A percentile compares a stretch with the other conserved stretches of the same genome.
phyloP scores from a whole-genome alignment of 2,329 filamentous ascomycete species.

The Aspergillus pseudonomiae region DNA sequence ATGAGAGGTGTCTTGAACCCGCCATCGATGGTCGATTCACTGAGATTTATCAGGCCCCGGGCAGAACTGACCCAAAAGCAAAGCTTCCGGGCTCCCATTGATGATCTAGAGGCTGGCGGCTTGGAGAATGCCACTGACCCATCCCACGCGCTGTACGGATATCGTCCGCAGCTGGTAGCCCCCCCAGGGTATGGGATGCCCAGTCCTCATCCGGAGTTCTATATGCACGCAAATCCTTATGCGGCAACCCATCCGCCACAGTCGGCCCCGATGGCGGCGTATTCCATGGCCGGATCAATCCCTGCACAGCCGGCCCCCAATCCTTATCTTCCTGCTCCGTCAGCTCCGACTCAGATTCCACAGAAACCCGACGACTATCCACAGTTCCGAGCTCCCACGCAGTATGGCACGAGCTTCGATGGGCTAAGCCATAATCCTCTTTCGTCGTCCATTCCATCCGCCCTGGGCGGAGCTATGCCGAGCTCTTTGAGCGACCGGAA shows the following conservation, averaged over 20 bases:
- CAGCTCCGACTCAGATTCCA: conserved; percentile 31
- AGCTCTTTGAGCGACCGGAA: conserved; percentile 40
- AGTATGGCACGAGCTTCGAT: conserved; percentile 41
- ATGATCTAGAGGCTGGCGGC: conserved; percentile 57
- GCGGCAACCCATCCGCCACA: conserved; percentile 38
- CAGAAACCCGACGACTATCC: conserved; percentile 44
- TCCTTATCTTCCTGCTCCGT: conserved; percentile 40
- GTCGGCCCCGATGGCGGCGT: conserved; percentile 36
- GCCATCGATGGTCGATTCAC: conserved; percentile 58
- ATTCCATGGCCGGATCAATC: conserved; percentile 38
- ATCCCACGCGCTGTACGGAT: conserved; percentile 42
- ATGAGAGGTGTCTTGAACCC: conserved; percentile 60
- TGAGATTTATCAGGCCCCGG: conserved; percentile 59
- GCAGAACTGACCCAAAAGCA: conserved; percentile 62
- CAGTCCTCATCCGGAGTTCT: conserved; percentile 39
- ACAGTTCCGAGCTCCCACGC: conserved; percentile 33
- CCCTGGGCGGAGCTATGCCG: conserved; percentile 34
- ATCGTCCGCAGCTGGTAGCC: conserved; percentile 42
- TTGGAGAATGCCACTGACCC: conserved; percentile 45
- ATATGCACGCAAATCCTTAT: conserved; percentile 39
- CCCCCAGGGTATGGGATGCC: conserved; percentile 43
- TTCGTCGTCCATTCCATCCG: conserved; percentile 36
- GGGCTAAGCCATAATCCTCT: conserved; percentile 38
- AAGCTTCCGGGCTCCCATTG: conserved; percentile 68
- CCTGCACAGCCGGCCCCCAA: conserved; percentile 39